A percentile compares a stretch with the other conserved stretches of the same genome.
Evolutionary conservation across 2,329 filamentous ascomycete genomes (phyloP).

Genomic region (Trichoderma atrobrunneum): DNA sequence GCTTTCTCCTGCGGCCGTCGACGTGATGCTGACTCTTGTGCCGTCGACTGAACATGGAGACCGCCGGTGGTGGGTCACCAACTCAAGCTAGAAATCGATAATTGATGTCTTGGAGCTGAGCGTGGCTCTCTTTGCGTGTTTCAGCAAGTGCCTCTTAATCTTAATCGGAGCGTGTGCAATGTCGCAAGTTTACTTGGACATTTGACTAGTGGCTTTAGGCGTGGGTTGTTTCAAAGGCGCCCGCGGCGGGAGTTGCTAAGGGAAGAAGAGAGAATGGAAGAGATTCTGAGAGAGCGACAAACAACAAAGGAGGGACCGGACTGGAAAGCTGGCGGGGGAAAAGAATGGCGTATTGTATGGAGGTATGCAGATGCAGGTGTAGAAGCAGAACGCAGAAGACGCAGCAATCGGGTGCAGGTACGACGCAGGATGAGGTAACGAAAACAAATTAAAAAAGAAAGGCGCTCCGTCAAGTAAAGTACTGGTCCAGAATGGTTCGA

Average conservation of each 20-base stretch:
- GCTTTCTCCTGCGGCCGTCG: conserved; percentile 21
- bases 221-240: conserved; percentile 8
- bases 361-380: neutral
- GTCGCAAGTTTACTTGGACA: conserved; percentile 10
- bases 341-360: neutral
- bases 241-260: neutral
- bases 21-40: conserved; percentile 30
- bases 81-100: neutral
- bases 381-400: neutral
- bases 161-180: neutral
- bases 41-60: conserved; percentile 40
- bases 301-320: neutral
- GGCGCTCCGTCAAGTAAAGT: conserved; percentile 13
- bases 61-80: conserved; percentile 10
- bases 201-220: conserved; percentile 2
- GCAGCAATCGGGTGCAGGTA: neutral
- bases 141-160: conserved; percentile 16
- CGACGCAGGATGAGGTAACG: neutral
- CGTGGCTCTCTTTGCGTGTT: conserved; percentile 10
- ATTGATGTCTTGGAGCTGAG: neutral
- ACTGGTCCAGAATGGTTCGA: neutral
- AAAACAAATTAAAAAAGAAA: neutral
- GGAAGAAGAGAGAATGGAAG: neutral
- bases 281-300: conserved; percentile 2
- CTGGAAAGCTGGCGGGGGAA: neutral